Percentiles rank a stretch among this genome's conserved stretches.
These are phyloP conservation scores for Quercus phellos DNA, from an alignment of 331 rosid species.

Conservation along the genomic window DNA sequence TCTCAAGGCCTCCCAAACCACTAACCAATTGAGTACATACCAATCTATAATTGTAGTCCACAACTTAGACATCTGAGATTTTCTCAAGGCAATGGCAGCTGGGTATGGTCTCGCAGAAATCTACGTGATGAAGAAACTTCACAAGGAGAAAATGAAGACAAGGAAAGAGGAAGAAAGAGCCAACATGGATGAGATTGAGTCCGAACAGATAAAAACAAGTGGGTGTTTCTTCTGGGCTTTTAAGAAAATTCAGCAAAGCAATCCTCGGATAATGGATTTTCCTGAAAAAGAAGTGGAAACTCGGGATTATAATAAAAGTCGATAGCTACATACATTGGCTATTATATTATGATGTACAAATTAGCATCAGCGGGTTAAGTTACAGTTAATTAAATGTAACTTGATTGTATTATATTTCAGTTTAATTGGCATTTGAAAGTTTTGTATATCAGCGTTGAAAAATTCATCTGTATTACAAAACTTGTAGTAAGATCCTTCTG, in stretches of 20 bases:
- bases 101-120: background rate
- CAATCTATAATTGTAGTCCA: background rate
- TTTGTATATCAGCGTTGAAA: no score
- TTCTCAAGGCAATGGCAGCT: background rate
- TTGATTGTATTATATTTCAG: no score
- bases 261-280: background rate
- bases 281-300: background rate
- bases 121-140: slow-evolving; percentile 20
- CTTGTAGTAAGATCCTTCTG: no score
- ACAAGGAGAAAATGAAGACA: slow-evolving; percentile 34
- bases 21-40: background rate
- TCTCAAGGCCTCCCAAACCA: background rate
- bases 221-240: slow-evolving; percentile 23
- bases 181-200: background rate
- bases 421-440: no score
- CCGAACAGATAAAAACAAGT: background rate
- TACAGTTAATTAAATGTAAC: no score
- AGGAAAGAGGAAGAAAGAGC: slow-evolving; percentile 10
- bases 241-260: slow-evolving; percentile 27
- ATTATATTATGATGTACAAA: no score
- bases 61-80: background rate
- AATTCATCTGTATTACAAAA: no score
- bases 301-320: background rate
- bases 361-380: no score
- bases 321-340: background rate